Evolutionary conservation across 2,329 filamentous ascomycete species (phyloP), one percentile per base, ranked within the genome.

Genomic region (Exserohilum rostratum): DNA sequence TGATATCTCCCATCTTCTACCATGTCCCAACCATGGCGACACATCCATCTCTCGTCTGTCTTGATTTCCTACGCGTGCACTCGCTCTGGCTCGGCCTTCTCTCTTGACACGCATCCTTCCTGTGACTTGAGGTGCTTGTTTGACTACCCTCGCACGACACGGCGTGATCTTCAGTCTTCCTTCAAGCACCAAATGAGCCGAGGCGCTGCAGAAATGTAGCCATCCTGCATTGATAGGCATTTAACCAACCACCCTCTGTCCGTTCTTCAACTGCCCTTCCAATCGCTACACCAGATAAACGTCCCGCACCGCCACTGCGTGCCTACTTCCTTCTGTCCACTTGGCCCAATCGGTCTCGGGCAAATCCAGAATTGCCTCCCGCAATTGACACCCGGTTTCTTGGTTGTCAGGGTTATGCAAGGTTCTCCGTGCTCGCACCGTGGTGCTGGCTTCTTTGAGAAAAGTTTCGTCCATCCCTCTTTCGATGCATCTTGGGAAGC

Each of bases 241-340:
- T 17, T 25, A 17, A 2, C n/a, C 18, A 27, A 11, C 12, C 2
- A 9, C 31, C 25, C 27, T 13, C 30, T 37, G 30, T 25, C 25
- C 2, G 30, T 34, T 46, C 30, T 30, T 58, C 50, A 39, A 20
- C 47, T 62, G 25, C 61, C 52, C 69, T 83, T 85, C 85, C 83
- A 87, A 68, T 87, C 85, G 65, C 81, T 87, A 39, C 79, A 81
- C 85, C 85, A 88, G 39, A 87, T 91, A 66, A 97, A 97, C 0
- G 91, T 96, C 2, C 83, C 80, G 74, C 93, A 98, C 38, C 91
- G 85, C 91, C 93, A 97, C 70, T 95, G 83, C 0, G 91, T 92
- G 2, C 87, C 89, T 55, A 81, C 89, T 75, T 96, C 93, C 72
- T 95, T 95, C 64, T 89, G 85, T 0, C 92, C 95, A 20, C 88